phyloP scores from a whole-genome alignment of 192 early-diverging fungal species.

The Gryganskiella cystojenkinii region DNA sequence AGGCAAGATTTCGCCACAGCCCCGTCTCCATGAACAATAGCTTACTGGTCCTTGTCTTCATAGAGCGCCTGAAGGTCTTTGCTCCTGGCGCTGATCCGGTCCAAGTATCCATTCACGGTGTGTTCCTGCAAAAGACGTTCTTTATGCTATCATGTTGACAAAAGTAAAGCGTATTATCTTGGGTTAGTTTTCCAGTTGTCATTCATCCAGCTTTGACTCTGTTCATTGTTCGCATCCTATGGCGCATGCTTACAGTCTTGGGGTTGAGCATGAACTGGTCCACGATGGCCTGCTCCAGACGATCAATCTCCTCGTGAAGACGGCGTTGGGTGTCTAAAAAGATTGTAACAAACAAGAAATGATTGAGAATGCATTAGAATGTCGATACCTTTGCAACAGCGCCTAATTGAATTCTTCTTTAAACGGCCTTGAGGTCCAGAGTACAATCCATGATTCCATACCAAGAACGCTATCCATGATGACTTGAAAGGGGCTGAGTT shows the following conservation, averaged over 20 bases:
- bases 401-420: too few species aligned
- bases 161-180: not conserved
- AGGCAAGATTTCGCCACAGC: too few species aligned
- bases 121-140: slow-evolving; percentile 87
- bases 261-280: slow-evolving; percentile 80
- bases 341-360: too few species aligned
- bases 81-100: slow-evolving; percentile 75
- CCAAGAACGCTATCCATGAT: too few species aligned
- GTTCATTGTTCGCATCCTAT: too few species aligned
- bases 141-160: slow-evolving; percentile 65
- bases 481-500: not conserved
- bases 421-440: too few species aligned
- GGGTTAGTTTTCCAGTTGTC: not conserved
- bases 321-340: slow-evolving; percentile 59
- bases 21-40: not conserved
- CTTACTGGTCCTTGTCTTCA: slow-evolving; percentile 77
- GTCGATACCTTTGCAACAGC: too few species aligned
- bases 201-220: too few species aligned
- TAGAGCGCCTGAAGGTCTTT: slow-evolving; percentile 73
- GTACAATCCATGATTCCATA: not conserved
- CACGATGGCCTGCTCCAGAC: slow-evolving; percentile 89
- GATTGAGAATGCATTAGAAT: too few species aligned
- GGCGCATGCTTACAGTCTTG: slow-evolving; percentile 67
- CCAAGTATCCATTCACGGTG: slow-evolving; percentile 74
- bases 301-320: slow-evolving; percentile 92